Conservation (phyloP, 371 early-diverging fungal genomes). For the Actinomucor elegans region DNA sequence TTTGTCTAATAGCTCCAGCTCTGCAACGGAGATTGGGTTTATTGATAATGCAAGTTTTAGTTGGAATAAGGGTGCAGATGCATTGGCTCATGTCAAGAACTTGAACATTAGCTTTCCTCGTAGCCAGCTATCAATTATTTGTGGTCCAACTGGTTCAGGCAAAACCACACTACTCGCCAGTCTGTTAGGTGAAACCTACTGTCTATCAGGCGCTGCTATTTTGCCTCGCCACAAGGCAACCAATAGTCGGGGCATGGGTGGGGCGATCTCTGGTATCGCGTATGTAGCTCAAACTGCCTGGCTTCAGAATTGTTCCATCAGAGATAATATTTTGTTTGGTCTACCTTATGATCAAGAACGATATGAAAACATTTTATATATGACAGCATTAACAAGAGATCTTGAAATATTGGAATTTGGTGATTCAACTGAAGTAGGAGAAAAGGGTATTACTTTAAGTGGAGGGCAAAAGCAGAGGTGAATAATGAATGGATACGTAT, state of each 20-base stretch:
- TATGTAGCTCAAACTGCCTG: constrained; percentile 86
- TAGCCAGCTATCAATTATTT: constrained; percentile 71
- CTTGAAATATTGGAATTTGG: constrained; percentile 81
- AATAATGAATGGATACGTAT: too few species aligned
- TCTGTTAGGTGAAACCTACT: constrained; percentile 60
- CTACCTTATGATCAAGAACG: constrained; percentile 62
- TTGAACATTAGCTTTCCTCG: constrained; percentile 61
- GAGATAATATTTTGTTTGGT: constrained; percentile 86
- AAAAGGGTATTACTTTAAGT: constrained; percentile 84
- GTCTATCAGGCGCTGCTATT: constrained; percentile 42
- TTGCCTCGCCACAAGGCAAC: constrained; percentile 40
- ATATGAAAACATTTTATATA: constrained; percentile 61
- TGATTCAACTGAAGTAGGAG: constrained; percentile 90
- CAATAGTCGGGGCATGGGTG: constrained; percentile 18
- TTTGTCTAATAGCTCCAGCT: background rate
- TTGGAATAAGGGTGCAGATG: constrained; percentile 42
- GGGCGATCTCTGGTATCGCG: constrained; percentile 59
- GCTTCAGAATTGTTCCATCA: constrained; percentile 79
- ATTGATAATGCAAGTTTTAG: constrained; percentile 51
- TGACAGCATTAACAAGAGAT: constrained; percentile 79
- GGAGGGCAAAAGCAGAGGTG: constrained; percentile 91
- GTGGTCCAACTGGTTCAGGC: constrained; percentile 82
- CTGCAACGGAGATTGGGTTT: constrained; percentile 39
- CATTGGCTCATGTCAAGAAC: constrained; percentile 51
- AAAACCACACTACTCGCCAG: constrained; percentile 74